These are phyloP conservation scores for Aspergillus brasiliensis DNA, from an alignment of 2,329 filamentous ascomycete genomes.

Conservation along the genomic window DNA sequence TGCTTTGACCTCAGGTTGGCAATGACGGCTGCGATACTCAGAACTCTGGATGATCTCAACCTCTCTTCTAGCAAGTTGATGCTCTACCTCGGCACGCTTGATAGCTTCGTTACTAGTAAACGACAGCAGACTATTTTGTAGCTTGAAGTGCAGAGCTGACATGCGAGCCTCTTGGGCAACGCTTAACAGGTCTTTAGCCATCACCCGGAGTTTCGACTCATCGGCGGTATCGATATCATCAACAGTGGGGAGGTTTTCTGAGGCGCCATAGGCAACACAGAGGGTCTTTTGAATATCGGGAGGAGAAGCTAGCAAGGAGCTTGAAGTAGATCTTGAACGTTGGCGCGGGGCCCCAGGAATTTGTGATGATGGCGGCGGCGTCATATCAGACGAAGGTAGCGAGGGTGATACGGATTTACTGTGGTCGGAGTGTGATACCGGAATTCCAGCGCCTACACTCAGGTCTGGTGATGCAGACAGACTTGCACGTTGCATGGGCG, in stretches of 20 bases:
- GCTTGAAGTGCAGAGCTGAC: conserved; percentile 83
- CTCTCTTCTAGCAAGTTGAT: conserved; percentile 86
- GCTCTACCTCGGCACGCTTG: conserved; percentile 85
- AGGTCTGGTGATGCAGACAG: conserved; percentile 42
- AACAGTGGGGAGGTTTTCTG: conserved; percentile 49
- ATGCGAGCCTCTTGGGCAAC: conserved; percentile 71
- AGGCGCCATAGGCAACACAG: conserved; percentile 44
- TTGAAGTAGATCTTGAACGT: conserved; percentile 46
- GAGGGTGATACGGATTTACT: conserved; percentile 43
- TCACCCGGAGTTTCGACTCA: conserved; percentile 55
- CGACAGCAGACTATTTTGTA: conserved; percentile 82
- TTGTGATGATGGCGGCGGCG: conserved; percentile 66
- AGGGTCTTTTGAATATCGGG: conserved; percentile 50
- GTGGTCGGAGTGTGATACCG: conserved; percentile 37
- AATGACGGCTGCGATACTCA: conserved; percentile 67
- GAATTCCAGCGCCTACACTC: conserved; percentile 31
- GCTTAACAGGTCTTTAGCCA: conserved; percentile 56
- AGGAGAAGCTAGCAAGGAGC: conserved; percentile 46
- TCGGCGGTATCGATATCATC: conserved; percentile 57
- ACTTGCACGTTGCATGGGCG: conserved; percentile 34
- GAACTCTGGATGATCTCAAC: conserved; percentile 78
- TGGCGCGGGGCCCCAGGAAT: conserved; percentile 45
- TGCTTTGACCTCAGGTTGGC: conserved; percentile 54
- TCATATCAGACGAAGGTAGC: conserved; percentile 56
- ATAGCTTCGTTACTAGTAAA: conserved; percentile 83